Percentiles rank a stretch among this genome's conserved stretches.
Conservation (phyloP, 768 basidiomycete species). For the Lentinula guzmanii region DNA sequence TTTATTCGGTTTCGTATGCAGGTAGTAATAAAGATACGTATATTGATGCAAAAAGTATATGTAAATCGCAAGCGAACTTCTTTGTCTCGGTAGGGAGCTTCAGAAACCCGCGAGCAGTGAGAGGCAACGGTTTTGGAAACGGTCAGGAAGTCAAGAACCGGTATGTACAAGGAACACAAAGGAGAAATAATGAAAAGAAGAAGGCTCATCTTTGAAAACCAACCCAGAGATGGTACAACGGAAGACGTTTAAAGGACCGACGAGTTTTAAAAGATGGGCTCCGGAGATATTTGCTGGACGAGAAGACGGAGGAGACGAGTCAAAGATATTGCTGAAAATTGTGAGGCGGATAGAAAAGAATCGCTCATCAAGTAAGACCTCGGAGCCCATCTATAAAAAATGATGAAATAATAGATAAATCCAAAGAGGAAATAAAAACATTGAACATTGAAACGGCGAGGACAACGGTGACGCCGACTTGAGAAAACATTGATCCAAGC, state of each 20-base stretch:
- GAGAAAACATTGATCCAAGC: not conserved
- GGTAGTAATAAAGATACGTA: not conserved
- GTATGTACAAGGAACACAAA: not conserved
- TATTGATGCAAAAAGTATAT: no score
- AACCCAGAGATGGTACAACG: not conserved
- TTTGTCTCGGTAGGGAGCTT: no score
- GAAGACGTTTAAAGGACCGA: not conserved
- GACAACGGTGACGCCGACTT: not conserved
- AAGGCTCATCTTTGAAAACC: not conserved
- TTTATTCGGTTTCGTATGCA: not conserved
- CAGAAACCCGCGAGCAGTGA: no score
- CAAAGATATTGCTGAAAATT: not conserved
- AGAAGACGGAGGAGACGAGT: not conserved
- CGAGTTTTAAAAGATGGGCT: not conserved
- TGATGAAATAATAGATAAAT: not conserved
- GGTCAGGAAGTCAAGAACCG: not conserved
- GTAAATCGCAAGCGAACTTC: no score
- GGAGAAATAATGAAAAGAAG: not conserved
- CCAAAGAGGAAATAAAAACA: not conserved
- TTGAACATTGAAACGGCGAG: not conserved
- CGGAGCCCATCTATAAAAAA: not conserved
- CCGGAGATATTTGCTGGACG: not conserved
- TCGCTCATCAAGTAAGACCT: not conserved
- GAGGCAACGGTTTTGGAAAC: not conserved
- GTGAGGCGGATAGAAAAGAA: not conserved